These are phyloP conservation scores for Circinella minor DNA, from an alignment of 371 early-diverging fungal genomes.

Conservation along the genomic window DNA sequence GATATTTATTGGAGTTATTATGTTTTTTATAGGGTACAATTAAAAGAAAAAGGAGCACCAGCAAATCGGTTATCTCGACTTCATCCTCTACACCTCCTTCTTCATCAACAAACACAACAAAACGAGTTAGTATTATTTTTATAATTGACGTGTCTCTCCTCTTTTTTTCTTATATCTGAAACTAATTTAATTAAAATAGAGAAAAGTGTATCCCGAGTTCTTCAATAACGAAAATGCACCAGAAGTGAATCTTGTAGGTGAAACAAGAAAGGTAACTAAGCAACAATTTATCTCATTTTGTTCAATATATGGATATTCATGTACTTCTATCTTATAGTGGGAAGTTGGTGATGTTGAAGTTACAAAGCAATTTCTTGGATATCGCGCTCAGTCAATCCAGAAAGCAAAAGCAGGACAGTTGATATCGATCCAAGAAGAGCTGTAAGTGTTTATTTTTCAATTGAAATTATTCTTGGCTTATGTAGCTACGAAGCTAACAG, in stretches of 20 bases:
- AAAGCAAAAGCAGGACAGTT: slow-evolving; percentile 2
- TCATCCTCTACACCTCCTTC: too few relatives aligned
- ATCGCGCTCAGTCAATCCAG: not conserved
- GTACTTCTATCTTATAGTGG: too few relatives aligned
- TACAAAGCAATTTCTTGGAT: not conserved
- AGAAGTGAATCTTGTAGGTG: not conserved
- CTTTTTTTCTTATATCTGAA: too few relatives aligned
- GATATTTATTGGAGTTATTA: not conserved
- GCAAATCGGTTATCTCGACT: too few relatives aligned
- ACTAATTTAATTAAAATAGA: too few relatives aligned
- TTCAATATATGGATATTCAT: not conserved
- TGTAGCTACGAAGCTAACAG: slow-evolving; percentile 4
- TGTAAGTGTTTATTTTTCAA: not conserved
- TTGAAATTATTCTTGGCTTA: not conserved
- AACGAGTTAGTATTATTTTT: too few relatives aligned
- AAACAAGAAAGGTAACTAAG: not conserved
- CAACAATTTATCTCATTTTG: not conserved
- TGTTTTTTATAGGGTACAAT: not conserved
- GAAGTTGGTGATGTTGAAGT: slow-evolving; percentile 1
- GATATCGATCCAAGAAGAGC: not conserved
- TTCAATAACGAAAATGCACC: not conserved
- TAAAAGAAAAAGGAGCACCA: too few relatives aligned
- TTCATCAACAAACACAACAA: too few relatives aligned
- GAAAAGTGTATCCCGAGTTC: too few relatives aligned
- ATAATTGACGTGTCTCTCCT: too few relatives aligned